These are phyloP conservation scores for Wallemia mellicola DNA, from an alignment of 1,284 basidiomycete species.

Conservation along the genomic window DNA sequence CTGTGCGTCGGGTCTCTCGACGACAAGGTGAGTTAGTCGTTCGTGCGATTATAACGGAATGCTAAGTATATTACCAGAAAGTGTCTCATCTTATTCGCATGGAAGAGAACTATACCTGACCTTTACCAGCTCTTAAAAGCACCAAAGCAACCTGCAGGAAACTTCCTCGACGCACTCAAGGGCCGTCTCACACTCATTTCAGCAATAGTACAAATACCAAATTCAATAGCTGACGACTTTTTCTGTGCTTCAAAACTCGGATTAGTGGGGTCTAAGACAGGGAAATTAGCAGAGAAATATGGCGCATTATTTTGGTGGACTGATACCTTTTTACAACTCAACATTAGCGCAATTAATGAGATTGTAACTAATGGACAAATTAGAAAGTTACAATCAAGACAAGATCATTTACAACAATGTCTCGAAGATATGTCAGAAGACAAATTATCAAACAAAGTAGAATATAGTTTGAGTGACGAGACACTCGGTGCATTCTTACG, in stretches of 20 bases:
- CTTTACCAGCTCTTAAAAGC: background rate
- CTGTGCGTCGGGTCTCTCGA: background rate
- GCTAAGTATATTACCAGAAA: background rate
- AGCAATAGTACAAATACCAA: background rate
- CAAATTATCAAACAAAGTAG: background rate
- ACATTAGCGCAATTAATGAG: background rate
- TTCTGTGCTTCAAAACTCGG: background rate
- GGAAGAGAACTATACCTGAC: background rate
- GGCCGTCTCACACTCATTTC: background rate
- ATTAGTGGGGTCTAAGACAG: background rate
- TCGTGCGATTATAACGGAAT: background rate
- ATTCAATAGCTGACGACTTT: background rate
- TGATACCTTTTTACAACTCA: background rate
- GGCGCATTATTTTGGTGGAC: background rate
- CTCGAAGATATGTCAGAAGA: background rate
- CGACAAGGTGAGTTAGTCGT: conserved; percentile 1
- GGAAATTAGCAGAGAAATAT: background rate
- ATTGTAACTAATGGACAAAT: background rate
- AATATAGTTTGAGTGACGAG: background rate
- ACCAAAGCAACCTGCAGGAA: background rate
- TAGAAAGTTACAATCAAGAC: background rate
- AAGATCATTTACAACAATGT: background rate
- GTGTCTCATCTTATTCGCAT: conserved; percentile 1
- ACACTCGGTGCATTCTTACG: background rate
- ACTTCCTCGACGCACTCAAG: background rate